These are phyloP conservation scores for Ascochyta clinopodiicola DNA, from an alignment of 2,329 filamentous ascomycete species.

Conservation along the genomic window DNA sequence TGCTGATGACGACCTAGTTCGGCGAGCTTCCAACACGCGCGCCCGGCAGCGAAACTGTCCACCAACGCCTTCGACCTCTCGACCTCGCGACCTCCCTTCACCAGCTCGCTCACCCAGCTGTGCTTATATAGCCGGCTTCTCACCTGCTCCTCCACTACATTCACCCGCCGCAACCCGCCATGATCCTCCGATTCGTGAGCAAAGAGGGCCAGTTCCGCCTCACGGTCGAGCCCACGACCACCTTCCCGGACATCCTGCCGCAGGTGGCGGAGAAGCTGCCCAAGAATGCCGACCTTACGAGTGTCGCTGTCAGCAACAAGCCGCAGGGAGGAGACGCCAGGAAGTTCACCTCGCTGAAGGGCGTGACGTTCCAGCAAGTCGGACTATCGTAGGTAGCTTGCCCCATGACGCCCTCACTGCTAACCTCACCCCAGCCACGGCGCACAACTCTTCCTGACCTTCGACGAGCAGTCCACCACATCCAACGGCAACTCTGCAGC, in stretches of 20 bases:
- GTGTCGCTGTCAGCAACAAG: constrained; percentile 65
- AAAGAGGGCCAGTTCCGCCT: constrained; percentile 93
- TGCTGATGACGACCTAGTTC: constrained; percentile 15
- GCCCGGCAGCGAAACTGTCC: constrained; percentile 3
- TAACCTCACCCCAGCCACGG: constrained; percentile 70
- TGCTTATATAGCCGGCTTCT: not conserved
- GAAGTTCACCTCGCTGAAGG: constrained; percentile 58
- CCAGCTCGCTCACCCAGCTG: not conserved
- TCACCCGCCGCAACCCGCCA: constrained; percentile 45
- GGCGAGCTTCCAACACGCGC: constrained; percentile 15
- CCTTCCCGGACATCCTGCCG: constrained; percentile 67
- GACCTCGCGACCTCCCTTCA: not conserved
- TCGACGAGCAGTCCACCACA: constrained; percentile 64
- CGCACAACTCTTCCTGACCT: constrained; percentile 87
- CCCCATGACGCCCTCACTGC: constrained; percentile 11
- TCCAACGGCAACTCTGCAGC: constrained; percentile 57
- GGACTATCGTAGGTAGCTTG: constrained; percentile 59
- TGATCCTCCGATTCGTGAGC: constrained; percentile 87
- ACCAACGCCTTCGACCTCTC: not conserved
- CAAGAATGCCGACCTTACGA: constrained; percentile 59
- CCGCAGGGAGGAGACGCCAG: constrained; percentile 66
- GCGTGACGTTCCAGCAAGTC: constrained; percentile 63
- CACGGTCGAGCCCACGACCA: constrained; percentile 74
- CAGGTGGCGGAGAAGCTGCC: constrained; percentile 68
- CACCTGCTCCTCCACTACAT: not conserved